Base-by-base conservation (phyloP, 805 yeast species). In the Candida awuae region DNA sequence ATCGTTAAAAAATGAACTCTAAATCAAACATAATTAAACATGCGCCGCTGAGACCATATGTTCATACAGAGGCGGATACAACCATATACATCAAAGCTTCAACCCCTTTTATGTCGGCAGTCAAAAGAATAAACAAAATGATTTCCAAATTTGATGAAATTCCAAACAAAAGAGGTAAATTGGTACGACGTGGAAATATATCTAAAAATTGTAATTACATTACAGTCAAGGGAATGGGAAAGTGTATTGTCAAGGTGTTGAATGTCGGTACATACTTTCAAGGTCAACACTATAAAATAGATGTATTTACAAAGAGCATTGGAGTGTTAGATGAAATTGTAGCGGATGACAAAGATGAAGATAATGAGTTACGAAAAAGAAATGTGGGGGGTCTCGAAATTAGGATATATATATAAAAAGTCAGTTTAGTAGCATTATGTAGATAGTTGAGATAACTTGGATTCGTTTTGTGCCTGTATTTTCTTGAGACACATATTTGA, bases 191-290 rank as follows among this genome's bases (percentile, higher is more conserved):
- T 19, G 44, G 44, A 14, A 41, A 41, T 34, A 42, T 48, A 6
- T 37, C 41, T 15, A 37, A 35, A 16, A 40, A 33, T 13, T 41
- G 42, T 18, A 52, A 62, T 20, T 73, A 64, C 51, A 66, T 85
- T 7, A 65, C 70, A 0, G 69, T 87, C 3, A 59, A 73, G 39
- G 96, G 94, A 0, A 77, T 84, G 81, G 95, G 95, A 2, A 69
- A 66, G 40, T 72, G 88, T 8, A 74, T 82, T 8, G 77, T 71
- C 35, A 80, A 73, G 50, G 75, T 80, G 0, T 44, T 82, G n/a
- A 64, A 77, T 12, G 45, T 87, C 1, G 94, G 75, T 0, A 55
- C 75, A 20, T 70, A 76, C 50, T 81, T 78, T 52, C 72, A 73
- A 48, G 62, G 61, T 13, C 69, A 67, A 29, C 67, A 70, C 8